Evolutionary conservation across 2,329 filamentous ascomycete genomes (phyloP).

Genomic region (Aspergillus sp.): DNA sequence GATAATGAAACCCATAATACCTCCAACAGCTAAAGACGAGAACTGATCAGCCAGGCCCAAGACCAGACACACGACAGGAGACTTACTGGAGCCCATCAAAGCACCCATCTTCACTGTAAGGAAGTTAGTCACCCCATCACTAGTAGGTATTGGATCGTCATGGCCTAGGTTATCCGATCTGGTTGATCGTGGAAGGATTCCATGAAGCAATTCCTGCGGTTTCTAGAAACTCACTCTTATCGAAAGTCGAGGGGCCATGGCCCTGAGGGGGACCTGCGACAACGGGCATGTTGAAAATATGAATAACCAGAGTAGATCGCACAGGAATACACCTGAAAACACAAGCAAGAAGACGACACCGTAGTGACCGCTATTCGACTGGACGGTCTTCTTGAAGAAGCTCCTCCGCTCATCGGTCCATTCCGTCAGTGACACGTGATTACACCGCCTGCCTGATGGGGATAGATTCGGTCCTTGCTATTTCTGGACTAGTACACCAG

Average conservation of each 20-base stretch:
- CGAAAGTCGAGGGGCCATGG: conserved; percentile 64
- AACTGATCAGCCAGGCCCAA: conserved; percentile 6
- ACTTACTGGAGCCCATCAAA: conserved; percentile 97
- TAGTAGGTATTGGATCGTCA: neutral
- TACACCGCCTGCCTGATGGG: neutral
- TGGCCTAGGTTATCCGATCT: neutral
- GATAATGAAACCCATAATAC: conserved; percentile 97
- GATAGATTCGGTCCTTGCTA: neutral
- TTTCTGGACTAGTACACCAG: too few species aligned
- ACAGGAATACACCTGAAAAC: neutral
- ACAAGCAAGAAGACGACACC: neutral
- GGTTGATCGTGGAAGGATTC: neutral
- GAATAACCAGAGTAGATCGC: neutral
- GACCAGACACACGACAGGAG: neutral
- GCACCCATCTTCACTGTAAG: conserved; percentile 89
- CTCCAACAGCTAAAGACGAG: conserved; percentile 69
- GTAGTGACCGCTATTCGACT: neutral
- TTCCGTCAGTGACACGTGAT: neutral
- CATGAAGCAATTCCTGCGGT: neutral
- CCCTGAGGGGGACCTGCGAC: conserved; percentile 53
- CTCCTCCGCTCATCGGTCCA: neutral
- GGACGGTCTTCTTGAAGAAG: neutral
- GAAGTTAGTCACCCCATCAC: conserved; percentile 22
- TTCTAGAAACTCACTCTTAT: conserved; percentile 60
- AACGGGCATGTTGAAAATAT: conserved; percentile 47